Percentiles rank a stretch among this genome's conserved stretches.
phyloP scores from a whole-genome alignment of 2,329 filamentous ascomycete genomes.

The Epichloe hybrida region DNA sequence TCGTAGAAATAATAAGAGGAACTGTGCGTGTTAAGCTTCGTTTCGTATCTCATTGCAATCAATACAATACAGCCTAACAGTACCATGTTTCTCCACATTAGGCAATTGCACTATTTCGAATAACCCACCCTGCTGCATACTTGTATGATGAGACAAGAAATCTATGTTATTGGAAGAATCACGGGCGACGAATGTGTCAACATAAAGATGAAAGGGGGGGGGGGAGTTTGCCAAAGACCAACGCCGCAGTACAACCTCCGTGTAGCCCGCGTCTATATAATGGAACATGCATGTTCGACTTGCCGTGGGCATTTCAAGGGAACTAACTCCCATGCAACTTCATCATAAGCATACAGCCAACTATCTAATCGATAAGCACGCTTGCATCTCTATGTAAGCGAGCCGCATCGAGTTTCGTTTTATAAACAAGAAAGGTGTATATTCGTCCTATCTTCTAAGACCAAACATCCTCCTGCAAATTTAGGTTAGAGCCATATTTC shows the following conservation, averaged over 20 bases:
- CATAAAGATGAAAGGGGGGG: not conserved
- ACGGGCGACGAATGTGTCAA: not conserved
- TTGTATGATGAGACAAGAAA: not conserved
- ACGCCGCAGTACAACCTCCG: not conserved
- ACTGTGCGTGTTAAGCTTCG: too few species aligned
- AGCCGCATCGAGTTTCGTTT: not conserved
- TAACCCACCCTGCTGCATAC: not conserved
- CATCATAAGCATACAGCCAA: not conserved
- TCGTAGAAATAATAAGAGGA: too few species aligned
- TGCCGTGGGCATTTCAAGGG: too few species aligned
- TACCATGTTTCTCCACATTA: too few species aligned
- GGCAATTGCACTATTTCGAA: not conserved
- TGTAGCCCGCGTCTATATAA: too few species aligned
- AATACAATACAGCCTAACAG: too few species aligned
- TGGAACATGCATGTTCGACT: too few species aligned
- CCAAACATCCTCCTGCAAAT: slow-evolving; percentile 54
- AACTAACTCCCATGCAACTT: not conserved
- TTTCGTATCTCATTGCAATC: too few species aligned
- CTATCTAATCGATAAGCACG: not conserved
- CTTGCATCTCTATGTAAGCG: not conserved
- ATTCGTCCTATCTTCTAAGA: slow-evolving; percentile 28
- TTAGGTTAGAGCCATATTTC: not conserved
- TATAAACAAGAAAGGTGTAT: not conserved
- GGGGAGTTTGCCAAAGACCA: not conserved
- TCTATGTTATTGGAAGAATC: not conserved